These are phyloP conservation scores for Lactuca saligna DNA, from an alignment of 129 eudicot species.

Conservation along the genomic window DNA sequence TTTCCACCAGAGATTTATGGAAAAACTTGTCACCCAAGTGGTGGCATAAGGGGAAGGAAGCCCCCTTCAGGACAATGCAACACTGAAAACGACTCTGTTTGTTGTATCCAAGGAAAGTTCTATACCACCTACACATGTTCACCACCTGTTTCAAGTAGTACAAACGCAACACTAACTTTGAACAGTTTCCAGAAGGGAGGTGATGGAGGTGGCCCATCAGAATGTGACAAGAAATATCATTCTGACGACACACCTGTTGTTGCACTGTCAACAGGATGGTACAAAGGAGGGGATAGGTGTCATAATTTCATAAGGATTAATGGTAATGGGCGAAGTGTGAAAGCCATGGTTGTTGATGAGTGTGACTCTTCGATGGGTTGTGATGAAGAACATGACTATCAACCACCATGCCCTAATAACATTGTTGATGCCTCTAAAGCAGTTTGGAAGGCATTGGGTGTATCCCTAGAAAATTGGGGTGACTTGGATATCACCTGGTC, in stretches of 20 bases:
- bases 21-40: conserved; percentile 28
- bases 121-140: conserved; percentile 42
- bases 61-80: conserved; percentile 31
- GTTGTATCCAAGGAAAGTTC: conserved; percentile 30
- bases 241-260: conserved; percentile 19
- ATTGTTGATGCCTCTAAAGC: conserved; percentile 46
- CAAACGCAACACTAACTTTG: conserved; percentile 36
- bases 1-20: neutral
- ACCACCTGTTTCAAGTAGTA: conserved; percentile 23
- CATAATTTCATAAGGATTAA: conserved; percentile 19
- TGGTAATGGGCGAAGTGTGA: conserved; percentile 29
- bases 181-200: conserved; percentile 33
- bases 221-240: conserved; percentile 27
- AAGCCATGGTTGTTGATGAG: conserved; percentile 31
- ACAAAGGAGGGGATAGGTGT: conserved; percentile 22
- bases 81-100: conserved; percentile 23
- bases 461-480: conserved; percentile 37
- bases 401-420: conserved; percentile 42
- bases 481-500: conserved; percentile 37
- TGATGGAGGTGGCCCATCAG: conserved; percentile 24
- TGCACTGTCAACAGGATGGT: conserved; percentile 32
- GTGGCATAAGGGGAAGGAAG: conserved; percentile 19
- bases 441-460: conserved; percentile 37
- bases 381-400: conserved; percentile 45
- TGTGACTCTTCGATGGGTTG: conserved; percentile 34